A percentile compares a stretch with the other conserved stretches of the same genome.
These are phyloP conservation scores for Paecilomyces variotii DNA, from an alignment of 2,329 filamentous ascomycete species.

Conservation along the genomic window DNA sequence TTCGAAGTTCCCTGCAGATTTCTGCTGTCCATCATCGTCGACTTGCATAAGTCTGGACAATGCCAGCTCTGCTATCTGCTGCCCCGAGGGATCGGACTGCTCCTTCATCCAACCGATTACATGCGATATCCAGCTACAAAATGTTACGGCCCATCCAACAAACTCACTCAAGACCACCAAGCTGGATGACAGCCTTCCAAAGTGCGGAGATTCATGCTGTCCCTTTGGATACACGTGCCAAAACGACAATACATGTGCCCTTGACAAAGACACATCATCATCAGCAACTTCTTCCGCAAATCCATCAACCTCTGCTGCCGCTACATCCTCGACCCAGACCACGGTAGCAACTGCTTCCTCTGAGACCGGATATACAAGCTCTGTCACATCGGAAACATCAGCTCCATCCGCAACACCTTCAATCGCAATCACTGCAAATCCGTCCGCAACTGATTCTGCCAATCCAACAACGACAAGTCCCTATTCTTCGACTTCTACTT, in stretches of 20 bases:
- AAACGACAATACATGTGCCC: constrained; percentile 19
- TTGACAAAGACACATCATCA: constrained; percentile 18
- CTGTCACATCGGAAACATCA: too few species aligned
- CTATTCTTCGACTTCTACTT: constrained; percentile 11
- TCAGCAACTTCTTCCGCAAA: constrained; percentile 9
- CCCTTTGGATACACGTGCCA: constrained; percentile 41
- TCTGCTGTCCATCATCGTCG: constrained; percentile 35
- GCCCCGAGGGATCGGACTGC: constrained; percentile 35
- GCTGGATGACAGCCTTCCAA: constrained; percentile 30
- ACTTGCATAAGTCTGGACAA: constrained; percentile 36
- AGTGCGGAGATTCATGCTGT: constrained; percentile 37
- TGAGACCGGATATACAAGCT: background rate
- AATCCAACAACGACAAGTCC: constrained; percentile 10
- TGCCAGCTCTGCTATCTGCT: constrained; percentile 38
- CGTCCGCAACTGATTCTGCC: constrained; percentile 10
- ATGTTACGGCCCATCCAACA: constrained; percentile 29
- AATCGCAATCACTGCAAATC: constrained; percentile 3
- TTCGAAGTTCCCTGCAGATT: constrained; percentile 30
- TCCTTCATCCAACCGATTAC: constrained; percentile 33
- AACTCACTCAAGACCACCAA: constrained; percentile 35
- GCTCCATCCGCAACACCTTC: constrained; percentile 10
- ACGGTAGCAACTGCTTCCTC: constrained; percentile 9
- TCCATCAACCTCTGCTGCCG: constrained; percentile 1
- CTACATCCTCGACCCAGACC: constrained; percentile 13
- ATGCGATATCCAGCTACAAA: constrained; percentile 36